Conservation (phyloP, 306 rosid genomes). For the Ziziphus jujuba region DNA sequence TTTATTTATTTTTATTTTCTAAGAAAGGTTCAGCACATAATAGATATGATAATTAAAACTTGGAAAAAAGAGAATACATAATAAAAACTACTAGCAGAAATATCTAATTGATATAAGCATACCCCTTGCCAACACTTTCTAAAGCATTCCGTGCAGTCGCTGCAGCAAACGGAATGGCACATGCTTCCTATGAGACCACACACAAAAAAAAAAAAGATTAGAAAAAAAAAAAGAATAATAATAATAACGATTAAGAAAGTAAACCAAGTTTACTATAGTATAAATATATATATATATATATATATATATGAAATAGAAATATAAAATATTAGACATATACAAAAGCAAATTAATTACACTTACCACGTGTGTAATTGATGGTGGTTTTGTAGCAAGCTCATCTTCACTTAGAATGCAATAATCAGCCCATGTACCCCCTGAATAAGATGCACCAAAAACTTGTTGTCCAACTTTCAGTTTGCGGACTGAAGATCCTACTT, state of each 20-base stretch:
- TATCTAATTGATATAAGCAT: too few relatives aligned
- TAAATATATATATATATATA: too few relatives aligned
- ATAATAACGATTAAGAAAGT: too few relatives aligned
- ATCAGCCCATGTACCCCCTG: slow-evolving; percentile 94
- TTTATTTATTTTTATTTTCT: not conserved
- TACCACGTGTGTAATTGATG: slow-evolving; percentile 84
- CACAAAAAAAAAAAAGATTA: not conserved
- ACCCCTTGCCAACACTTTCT: slow-evolving; percentile 89
- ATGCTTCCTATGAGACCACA: slow-evolving; percentile 73
- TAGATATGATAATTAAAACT: too few relatives aligned
- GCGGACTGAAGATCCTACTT: slow-evolving; percentile 62
- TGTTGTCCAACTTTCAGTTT: slow-evolving; percentile 65
- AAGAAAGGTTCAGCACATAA: not conserved
- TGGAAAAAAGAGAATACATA: too few relatives aligned
- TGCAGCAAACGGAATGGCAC: slow-evolving; percentile 97
- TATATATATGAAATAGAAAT: too few relatives aligned
- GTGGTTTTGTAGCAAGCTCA: slow-evolving; percentile 73
- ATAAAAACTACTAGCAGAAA: too few relatives aligned
- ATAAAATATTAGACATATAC: not conserved
- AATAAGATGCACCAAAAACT: slow-evolving; percentile 98
- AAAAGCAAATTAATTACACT: slow-evolving; percentile 20
- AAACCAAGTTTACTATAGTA: too few relatives aligned
- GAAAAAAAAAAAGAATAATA: not conserved
- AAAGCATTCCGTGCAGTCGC: slow-evolving; percentile 98
- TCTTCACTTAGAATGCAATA: slow-evolving; percentile 81